Evolutionary conservation across 305 asterid species (phyloP).

Genomic region (Rubia tinctorum): DNA sequence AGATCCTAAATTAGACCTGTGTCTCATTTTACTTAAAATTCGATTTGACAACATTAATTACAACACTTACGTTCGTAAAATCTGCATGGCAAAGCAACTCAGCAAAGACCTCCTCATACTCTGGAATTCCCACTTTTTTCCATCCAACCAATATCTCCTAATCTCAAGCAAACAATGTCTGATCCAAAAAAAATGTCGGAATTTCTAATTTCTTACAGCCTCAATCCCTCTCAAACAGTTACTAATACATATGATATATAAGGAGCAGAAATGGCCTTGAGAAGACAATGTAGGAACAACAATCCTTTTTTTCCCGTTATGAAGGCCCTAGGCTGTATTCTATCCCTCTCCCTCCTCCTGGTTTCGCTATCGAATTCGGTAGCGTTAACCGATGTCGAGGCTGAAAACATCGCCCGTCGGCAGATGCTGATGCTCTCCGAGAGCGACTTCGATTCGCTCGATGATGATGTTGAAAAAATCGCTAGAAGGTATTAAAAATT

Average conservation of each 20-base stretch:
- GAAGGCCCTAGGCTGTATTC: constrained; percentile 52
- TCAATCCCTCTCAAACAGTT: neutral
- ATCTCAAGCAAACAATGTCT: neutral
- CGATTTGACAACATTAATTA: neutral
- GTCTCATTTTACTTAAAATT: neutral
- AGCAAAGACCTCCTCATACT: neutral
- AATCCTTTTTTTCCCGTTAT: constrained; percentile 29
- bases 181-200: neutral
- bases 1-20: neutral
- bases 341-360: constrained; percentile 23
- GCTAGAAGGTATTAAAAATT: neutral
- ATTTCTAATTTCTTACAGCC: neutral
- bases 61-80: neutral
- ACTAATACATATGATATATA: constrained; percentile 12
- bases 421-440: constrained; percentile 19
- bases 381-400: constrained; percentile 31
- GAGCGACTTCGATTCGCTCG: constrained; percentile 14
- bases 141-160: constrained; percentile 8
- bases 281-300: constrained; percentile 45
- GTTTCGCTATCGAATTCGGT: constrained; percentile 15
- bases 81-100: neutral
- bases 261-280: constrained; percentile 45
- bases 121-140: neutral
- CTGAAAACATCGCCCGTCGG: constrained; percentile 25
- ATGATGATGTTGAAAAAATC: neutral